Percentiles rank a stretch among this genome's conserved stretches.
Conservation (phyloP, 495 filamentous ascomycete species). For the Neurospora sp. region DNA sequence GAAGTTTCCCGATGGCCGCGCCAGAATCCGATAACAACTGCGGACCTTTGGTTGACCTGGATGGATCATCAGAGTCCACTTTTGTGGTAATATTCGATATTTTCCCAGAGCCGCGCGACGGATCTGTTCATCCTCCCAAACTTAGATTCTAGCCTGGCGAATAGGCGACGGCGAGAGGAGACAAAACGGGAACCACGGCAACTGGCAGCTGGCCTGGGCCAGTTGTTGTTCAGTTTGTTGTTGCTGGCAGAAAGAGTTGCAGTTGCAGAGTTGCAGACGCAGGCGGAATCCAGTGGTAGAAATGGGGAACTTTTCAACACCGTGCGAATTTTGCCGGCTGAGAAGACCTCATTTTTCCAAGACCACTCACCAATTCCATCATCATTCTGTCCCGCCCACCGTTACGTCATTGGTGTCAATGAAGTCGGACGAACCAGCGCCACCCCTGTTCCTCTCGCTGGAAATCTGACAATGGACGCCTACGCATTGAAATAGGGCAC, state of each 20-base stretch:
- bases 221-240: not conserved
- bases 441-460: slow-evolving; percentile 4
- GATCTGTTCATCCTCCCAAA: not conserved
- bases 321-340: slow-evolving; percentile 10
- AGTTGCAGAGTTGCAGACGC: not conserved
- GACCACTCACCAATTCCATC: slow-evolving; percentile 15
- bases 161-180: not conserved
- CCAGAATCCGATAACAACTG: not conserved
- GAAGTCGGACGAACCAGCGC: slow-evolving; percentile 13
- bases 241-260: not conserved
- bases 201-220: not conserved
- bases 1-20: not conserved
- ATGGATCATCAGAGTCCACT: not conserved
- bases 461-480: not conserved
- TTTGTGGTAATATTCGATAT: not conserved
- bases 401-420: slow-evolving; percentile 26
- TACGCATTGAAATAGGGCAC: not conserved
- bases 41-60: not conserved
- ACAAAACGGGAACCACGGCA: not conserved
- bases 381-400: slow-evolving; percentile 5
- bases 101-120: not conserved
- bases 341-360: slow-evolving; percentile 8
- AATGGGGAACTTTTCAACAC: slow-evolving; percentile 13
- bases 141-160: not conserved
- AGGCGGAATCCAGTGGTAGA: not conserved